Evolutionary conservation across 2,329 filamentous ascomycete species (phyloP), one percentile per base, ranked within the genome.

Genomic region (Stagonosporopsis vannaccii): DNA sequence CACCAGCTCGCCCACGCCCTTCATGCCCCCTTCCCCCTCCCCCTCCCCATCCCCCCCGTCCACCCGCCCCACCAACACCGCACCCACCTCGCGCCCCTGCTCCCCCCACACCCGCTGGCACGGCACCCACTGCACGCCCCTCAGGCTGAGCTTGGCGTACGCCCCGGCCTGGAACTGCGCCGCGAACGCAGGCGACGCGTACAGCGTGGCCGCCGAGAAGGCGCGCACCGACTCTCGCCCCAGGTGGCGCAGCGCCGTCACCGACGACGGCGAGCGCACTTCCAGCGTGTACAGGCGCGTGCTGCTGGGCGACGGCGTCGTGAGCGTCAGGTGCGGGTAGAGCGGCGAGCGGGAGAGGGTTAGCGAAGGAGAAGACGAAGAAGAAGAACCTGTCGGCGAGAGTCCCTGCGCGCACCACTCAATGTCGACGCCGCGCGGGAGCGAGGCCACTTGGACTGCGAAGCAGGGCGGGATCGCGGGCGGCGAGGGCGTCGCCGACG

Each of bases 391-490:
- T 2, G 35, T 7, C 4, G 19, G 1, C 5, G 63, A 54, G 6
- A 90, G 74, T 0, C 91, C 90, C 3, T 85, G 71, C 54, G 89
- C 88, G 64, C 91, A 89, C 93, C 94, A 99, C 78, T 99, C 95
- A 11, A 97, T 85, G 33, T 82, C 81, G 25, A 89, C 89, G 15
- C 79, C 81, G 19, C 91, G 85, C 1, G 95, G 95, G 12, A 99
- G 81, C 62, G 87, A 85, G 39, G 88, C 83, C 1, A 97, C 90
- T 69, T 95, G 87, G 1, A 87, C 88, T 0, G 89, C 84, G 70
- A 95, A 89, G 65, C 93, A 83, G 0, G 89, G 89, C 1, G 92
- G 51, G 0, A 17, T 48, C 2, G 32, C 20, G 19, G 28, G 12
- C 15, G 23, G 23, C 6, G 39, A 9, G 12, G 37, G 37, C 20